phyloP scores from a whole-genome alignment of 106 monocot genomes.

The Dendrobium nobile region DNA sequence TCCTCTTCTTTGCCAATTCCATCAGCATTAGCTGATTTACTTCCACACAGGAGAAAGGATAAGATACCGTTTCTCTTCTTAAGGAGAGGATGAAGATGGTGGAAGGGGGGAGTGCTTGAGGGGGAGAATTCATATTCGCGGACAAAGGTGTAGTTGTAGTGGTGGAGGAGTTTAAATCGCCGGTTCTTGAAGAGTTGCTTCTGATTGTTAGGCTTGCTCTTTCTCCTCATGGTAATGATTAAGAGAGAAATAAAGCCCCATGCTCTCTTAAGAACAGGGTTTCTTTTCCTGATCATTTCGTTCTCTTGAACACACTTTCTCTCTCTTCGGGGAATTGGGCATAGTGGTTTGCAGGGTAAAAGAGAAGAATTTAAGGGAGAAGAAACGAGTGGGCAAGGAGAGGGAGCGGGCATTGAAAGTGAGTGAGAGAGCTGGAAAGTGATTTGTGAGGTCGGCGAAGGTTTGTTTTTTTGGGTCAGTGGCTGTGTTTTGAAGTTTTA shows the following conservation, averaged over 20 bases:
- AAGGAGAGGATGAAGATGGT: not conserved
- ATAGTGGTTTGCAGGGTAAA: not conserved
- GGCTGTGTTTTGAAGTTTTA: not conserved
- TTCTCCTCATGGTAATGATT: constrained; percentile 15
- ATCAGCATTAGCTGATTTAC: not conserved
- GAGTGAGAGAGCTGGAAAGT: not conserved
- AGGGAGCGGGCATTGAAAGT: not conserved
- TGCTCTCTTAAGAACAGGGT: constrained; percentile 31
- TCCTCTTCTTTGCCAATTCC: not conserved
- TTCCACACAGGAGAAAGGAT: constrained; percentile 18
- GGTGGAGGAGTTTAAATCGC: constrained; percentile 18
- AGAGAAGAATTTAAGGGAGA: not conserved
- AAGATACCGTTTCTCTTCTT: not conserved
- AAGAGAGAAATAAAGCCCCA: constrained; percentile 19
- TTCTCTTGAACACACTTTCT: not conserved
- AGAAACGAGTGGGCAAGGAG: not conserved
- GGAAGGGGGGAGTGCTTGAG: constrained; percentile 31
- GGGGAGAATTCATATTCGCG: constrained; percentile 62
- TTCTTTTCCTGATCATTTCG: constrained; percentile 31
- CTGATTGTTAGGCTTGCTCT: constrained; percentile 16
- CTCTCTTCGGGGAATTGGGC: not conserved
- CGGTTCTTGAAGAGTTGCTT: constrained; percentile 20
- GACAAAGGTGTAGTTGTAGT: constrained; percentile 45
- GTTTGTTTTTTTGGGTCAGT: not conserved
- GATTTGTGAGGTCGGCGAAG: not conserved